Evolutionary conservation across 1,284 basidiomycete genomes (phyloP).

Genomic region (Moesziomyces sp.): DNA sequence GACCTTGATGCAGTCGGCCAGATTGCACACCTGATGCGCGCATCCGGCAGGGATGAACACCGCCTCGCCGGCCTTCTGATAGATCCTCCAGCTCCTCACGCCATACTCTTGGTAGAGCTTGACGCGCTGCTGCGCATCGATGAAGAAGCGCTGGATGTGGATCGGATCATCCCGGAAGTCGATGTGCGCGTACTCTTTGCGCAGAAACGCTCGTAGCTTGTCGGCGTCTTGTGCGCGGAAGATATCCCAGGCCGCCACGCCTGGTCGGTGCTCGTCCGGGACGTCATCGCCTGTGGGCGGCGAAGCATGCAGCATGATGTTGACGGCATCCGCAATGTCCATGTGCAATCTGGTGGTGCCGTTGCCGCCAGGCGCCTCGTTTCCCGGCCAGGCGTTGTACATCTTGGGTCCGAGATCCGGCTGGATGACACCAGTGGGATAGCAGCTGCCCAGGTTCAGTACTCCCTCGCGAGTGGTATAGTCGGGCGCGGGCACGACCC

Average conservation of each 20-base stretch:
- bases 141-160: conserved; percentile 87
- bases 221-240: conserved; percentile 85
- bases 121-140: conserved; percentile 77
- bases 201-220: conserved; percentile 79
- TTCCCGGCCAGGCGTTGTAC: conserved; percentile 69
- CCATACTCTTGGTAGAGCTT: conserved; percentile 77
- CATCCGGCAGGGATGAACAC: conserved; percentile 96
- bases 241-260: conserved; percentile 91
- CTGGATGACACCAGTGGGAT: conserved; percentile 81
- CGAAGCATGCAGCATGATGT: conserved; percentile 75
- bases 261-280: conserved; percentile 69
- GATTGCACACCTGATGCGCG: conserved; percentile 89
- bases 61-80: conserved; percentile 90
- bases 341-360: conserved; percentile 90
- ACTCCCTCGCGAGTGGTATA: conserved; percentile 88
- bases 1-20: conserved; percentile 92
- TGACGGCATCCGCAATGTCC: conserved; percentile 95
- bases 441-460: conserved; percentile 83
- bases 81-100: conserved; percentile 82
- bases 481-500: conserved; percentile 84
- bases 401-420: conserved; percentile 85
- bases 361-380: conserved; percentile 73
- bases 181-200: conserved; percentile 69
- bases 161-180: conserved; percentile 79
- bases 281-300: conserved; percentile 30